Evolutionary conservation across 345 rosid genomes (phyloP).

Genomic region (Murraya paniculata): DNA sequence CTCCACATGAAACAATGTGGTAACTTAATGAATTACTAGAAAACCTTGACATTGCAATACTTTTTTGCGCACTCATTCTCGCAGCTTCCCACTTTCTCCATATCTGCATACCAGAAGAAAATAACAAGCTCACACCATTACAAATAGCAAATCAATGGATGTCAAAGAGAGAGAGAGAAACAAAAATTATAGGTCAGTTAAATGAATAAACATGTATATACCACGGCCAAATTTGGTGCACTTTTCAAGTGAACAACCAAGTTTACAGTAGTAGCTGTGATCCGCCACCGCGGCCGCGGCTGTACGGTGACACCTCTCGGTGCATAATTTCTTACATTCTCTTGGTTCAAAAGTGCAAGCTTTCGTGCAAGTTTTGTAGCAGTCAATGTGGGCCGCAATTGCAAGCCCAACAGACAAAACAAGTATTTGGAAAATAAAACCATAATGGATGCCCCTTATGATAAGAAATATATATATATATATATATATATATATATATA

Average conservation of each 20-base stretch:
- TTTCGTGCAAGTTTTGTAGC: background rate
- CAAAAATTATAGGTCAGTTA: background rate
- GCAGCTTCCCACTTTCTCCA: background rate
- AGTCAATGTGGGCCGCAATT: background rate
- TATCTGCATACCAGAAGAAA: background rate
- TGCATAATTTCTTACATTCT: background rate
- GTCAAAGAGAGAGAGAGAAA: background rate
- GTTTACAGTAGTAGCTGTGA: background rate
- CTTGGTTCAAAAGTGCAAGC: background rate
- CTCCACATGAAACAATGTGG: background rate
- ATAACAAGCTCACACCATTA: background rate
- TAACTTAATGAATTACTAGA: background rate
- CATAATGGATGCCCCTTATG: too few relatives aligned
- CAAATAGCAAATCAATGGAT: background rate
- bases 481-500: too few relatives aligned
- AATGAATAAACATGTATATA: background rate
- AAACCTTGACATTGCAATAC: background rate
- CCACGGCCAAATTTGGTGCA: background rate
- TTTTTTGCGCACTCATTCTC: background rate
- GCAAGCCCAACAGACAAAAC: background rate
- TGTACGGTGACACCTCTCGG: background rate
- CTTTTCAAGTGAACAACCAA: background rate
- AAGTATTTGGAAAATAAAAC: too few relatives aligned
- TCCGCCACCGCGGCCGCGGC: background rate
- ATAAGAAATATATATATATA: too few relatives aligned